A percentile compares a stretch with the other conserved stretches of the same genome.
phyloP scores from a whole-genome alignment of 495 filamentous ascomycete species.

The Trichoderma reesei region DNA sequence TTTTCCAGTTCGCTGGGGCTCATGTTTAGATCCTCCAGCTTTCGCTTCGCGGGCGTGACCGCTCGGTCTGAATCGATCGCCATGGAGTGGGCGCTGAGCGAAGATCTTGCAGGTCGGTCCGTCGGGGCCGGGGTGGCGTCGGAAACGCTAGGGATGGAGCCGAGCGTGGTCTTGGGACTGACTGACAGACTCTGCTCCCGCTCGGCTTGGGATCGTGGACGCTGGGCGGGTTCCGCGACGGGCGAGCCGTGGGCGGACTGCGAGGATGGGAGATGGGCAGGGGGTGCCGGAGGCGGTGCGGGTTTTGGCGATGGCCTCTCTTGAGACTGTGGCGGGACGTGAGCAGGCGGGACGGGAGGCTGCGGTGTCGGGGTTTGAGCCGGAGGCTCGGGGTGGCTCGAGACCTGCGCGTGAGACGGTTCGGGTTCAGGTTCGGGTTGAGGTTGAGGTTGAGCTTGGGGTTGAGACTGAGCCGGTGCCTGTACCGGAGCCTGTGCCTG shows the following conservation, averaged over 20 bases:
- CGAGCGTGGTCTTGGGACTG: conserved; percentile 52
- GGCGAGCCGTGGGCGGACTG: conserved; percentile 31
- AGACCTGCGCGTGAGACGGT: neutral
- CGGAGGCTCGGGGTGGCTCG: neutral
- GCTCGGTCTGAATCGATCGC: conserved; percentile 25
- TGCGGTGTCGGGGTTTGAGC: conserved; percentile 11
- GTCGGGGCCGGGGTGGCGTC: conserved; percentile 22
- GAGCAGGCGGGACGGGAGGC: neutral
- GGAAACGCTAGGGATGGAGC: conserved; percentile 33
- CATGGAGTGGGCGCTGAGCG: conserved; percentile 14
- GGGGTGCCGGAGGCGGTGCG: conserved; percentile 22
- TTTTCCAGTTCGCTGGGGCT: conserved; percentile 35
- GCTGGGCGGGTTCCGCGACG: conserved; percentile 23
- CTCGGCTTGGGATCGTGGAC: conserved; percentile 37
- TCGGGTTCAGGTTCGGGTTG: neutral
- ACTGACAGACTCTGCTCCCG: conserved; percentile 53
- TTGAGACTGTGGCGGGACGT: conserved; percentile 13
- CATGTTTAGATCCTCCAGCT: conserved; percentile 42
- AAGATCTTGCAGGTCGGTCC: conserved; percentile 1
- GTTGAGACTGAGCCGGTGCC: neutral
- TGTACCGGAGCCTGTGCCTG: neutral
- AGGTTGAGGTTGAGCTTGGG: neutral
- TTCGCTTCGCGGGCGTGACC: conserved; percentile 40
- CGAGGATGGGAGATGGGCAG: conserved; percentile 37
- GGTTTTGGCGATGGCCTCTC: neutral